Percentiles rank a stretch among this genome's conserved stretches.
Conservation (phyloP, 768 basidiomycete genomes). For the Multifurca ochricompacta region DNA sequence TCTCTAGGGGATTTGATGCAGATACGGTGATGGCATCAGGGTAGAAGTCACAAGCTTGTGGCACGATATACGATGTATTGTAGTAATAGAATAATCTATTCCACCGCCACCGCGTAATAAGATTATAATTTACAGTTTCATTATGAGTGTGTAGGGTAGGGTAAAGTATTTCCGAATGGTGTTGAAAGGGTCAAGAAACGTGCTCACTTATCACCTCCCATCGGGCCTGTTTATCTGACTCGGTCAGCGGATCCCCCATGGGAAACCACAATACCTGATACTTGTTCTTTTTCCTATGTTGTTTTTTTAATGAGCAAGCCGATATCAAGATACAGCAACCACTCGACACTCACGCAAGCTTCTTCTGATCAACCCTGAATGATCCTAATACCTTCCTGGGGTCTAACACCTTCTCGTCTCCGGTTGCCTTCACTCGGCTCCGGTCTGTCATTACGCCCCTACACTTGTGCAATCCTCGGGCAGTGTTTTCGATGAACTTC, state of each 20-base stretch:
- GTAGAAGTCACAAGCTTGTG: too few species aligned
- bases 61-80: too few species aligned
- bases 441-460: not conserved
- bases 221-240: conserved; percentile 39
- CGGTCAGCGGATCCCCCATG: conserved; percentile 52
- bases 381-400: conserved; percentile 33
- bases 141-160: not conserved
- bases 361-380: conserved; percentile 41
- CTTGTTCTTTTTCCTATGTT: conserved; percentile 43
- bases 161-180: not conserved
- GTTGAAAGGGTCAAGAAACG: conserved; percentile 18
- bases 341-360: conserved; percentile 35
- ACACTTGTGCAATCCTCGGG: conserved; percentile 15
- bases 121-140: too few species aligned
- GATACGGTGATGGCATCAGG: conserved; percentile 40
- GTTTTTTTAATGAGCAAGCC: conserved; percentile 19
- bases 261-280: conserved; percentile 86
- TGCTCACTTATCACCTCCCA: conserved; percentile 49
- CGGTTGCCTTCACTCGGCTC: not conserved
- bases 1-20: conserved; percentile 22
- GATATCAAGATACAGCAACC: not conserved
- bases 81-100: too few species aligned
- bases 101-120: not conserved
- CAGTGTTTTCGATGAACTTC: not conserved
- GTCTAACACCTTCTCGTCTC: conserved; percentile 23